phyloP scores from a whole-genome alignment of 2,329 filamentous ascomycete species.

The Zopfia rhizophila region DNA sequence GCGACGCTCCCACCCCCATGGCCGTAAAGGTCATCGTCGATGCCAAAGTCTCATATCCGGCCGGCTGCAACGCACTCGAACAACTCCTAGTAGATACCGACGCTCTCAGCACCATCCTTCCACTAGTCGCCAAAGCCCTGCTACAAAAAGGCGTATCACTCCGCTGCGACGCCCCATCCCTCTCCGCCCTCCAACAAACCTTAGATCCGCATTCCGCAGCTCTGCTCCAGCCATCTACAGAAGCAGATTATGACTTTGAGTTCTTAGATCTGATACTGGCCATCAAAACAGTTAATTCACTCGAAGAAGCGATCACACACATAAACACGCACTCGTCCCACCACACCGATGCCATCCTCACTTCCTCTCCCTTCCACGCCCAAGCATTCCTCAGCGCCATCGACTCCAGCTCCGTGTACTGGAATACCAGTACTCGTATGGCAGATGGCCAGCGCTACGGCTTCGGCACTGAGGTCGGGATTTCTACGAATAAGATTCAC shows the following conservation, averaged over 20 bases:
- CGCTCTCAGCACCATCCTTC: slow-evolving; percentile 74
- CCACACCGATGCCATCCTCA: slow-evolving; percentile 93
- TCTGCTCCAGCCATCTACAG: slow-evolving; percentile 71
- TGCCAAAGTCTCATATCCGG: slow-evolving; percentile 93
- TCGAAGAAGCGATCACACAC: slow-evolving; percentile 81
- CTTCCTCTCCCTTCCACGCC: slow-evolving; percentile 72
- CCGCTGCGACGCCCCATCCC: slow-evolving; percentile 78
- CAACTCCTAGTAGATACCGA: slow-evolving; percentile 85
- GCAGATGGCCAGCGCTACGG: slow-evolving; percentile 97
- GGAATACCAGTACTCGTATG: slow-evolving; percentile 95
- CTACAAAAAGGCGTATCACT: slow-evolving; percentile 81
- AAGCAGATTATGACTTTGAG: slow-evolving; percentile 85
- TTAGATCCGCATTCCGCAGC: slow-evolving; percentile 55
- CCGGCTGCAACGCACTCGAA: slow-evolving; percentile 95
- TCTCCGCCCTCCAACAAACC: slow-evolving; percentile 66
- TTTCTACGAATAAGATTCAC: slow-evolving; percentile 99
- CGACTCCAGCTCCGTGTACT: slow-evolving; percentile 93
- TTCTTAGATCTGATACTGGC: slow-evolving; percentile 87
- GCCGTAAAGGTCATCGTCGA: slow-evolving; percentile 84
- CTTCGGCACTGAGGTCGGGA: slow-evolving; percentile 97
- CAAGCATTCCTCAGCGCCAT: slow-evolving; percentile 85
- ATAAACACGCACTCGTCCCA: slow-evolving; percentile 93
- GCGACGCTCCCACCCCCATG: slow-evolving; percentile 76
- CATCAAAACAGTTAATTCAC: slow-evolving; percentile 75
- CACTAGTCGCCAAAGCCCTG: slow-evolving; percentile 77